These are phyloP conservation scores for Astrocystis sublimbata DNA, from an alignment of 495 filamentous ascomycete genomes.

Conservation along the genomic window DNA sequence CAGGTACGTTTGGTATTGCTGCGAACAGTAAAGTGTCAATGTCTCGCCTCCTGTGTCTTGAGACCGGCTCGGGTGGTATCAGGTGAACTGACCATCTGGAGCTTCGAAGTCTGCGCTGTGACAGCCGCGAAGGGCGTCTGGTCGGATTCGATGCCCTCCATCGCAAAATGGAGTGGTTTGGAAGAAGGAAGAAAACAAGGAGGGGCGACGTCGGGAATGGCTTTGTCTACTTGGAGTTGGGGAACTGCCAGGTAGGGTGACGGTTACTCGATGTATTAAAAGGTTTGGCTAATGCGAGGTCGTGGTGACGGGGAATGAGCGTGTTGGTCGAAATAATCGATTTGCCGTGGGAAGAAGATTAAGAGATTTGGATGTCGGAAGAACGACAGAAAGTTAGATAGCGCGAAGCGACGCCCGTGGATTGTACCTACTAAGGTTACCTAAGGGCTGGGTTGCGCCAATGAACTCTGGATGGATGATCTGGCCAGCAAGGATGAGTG, in stretches of 20 bases:
- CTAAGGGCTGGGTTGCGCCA: too few relatives aligned
- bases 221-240: background rate
- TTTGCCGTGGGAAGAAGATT: conserved; percentile 11
- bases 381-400: conserved; percentile 12
- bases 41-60: background rate
- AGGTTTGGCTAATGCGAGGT: background rate
- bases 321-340: conserved; percentile 10
- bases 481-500: conserved; percentile 16
- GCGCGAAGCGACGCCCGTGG: background rate
- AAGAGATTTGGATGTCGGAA: conserved; percentile 8
- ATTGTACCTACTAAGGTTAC: too few relatives aligned
- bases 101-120: conserved; percentile 73
- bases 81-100: conserved; percentile 42
- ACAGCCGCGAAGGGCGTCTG: conserved; percentile 83
- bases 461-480: conserved; percentile 8
- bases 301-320: conserved; percentile 15
- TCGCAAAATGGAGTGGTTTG: too few relatives aligned
- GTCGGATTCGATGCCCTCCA: conserved; percentile 80
- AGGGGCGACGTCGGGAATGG: background rate
- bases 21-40: conserved; percentile 19
- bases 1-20: conserved; percentile 95
- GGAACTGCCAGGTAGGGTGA: background rate
- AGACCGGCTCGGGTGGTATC: conserved; percentile 15
- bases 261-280: background rate
- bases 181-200: conserved; percentile 1